phyloP scores from a whole-genome alignment of 2,329 filamentous ascomycete genomes.

The Paradendryphiella salina region DNA sequence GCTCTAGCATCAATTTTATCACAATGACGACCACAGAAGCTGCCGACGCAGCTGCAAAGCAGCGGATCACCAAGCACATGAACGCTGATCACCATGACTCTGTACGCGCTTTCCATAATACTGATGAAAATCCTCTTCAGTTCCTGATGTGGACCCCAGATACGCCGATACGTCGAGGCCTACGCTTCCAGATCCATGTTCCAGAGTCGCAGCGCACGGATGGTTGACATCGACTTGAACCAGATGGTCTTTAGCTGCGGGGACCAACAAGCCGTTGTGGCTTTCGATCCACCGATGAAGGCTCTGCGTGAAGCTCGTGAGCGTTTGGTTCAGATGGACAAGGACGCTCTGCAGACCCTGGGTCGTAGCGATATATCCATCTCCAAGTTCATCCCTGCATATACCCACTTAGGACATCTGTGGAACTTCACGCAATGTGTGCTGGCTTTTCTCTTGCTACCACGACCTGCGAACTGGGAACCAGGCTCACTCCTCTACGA shows the following conservation, averaged over 20 bases:
- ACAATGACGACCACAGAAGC: constrained; percentile 38
- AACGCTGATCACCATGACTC: constrained; percentile 79
- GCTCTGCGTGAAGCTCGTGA: constrained; percentile 68
- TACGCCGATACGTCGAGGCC: constrained; percentile 76
- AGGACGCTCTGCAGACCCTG: constrained; percentile 61
- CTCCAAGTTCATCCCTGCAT: constrained; percentile 56
- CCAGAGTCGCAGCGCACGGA: constrained; percentile 60
- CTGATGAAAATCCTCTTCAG: background rate
- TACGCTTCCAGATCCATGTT: constrained; percentile 63
- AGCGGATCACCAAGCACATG: constrained; percentile 79
- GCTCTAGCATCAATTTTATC: background rate
- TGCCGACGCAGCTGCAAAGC: constrained; percentile 56
- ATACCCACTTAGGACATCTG: constrained; percentile 52
- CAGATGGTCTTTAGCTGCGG: constrained; percentile 64
- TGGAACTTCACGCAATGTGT: constrained; percentile 56
- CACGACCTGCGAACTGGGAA: constrained; percentile 36
- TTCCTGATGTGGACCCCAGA: constrained; percentile 35
- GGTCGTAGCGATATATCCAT: constrained; percentile 62
- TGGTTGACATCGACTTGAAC: constrained; percentile 68
- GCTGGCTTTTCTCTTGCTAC: constrained; percentile 37
- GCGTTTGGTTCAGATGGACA: constrained; percentile 73
- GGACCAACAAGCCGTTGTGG: constrained; percentile 57
- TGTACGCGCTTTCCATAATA: constrained; percentile 38
- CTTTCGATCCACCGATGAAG: constrained; percentile 71
- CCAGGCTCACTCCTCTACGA: constrained; percentile 43